Evolutionary conservation across 495 filamentous ascomycete species (phyloP).

Genomic region (Emericellopsis terricola): DNA sequence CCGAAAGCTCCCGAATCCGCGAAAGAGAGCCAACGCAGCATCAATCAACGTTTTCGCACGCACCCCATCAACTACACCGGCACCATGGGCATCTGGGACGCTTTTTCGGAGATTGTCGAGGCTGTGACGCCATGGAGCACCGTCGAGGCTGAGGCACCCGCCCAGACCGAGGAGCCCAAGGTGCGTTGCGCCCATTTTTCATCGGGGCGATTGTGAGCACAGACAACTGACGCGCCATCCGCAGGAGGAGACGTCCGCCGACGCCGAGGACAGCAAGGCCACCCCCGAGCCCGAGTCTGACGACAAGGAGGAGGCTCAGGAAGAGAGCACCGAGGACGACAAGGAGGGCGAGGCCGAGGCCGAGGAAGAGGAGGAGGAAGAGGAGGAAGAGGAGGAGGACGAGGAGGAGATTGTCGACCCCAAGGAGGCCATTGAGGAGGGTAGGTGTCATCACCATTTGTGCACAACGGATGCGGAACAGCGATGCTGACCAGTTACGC

Average conservation of each 20-base stretch:
- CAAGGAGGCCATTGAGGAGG: constrained; percentile 79
- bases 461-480: neutral
- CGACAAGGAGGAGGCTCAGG: constrained; percentile 30
- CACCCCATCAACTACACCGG: constrained; percentile 9
- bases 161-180: constrained; percentile 14
- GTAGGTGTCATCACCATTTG: constrained; percentile 49
- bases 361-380: constrained; percentile 31
- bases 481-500: constrained; percentile 3
- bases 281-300: constrained; percentile 29
- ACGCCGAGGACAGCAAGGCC: constrained; percentile 11
- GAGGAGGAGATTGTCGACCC: constrained; percentile 79
- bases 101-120: constrained; percentile 32
- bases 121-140: constrained; percentile 35
- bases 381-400: constrained; percentile 72
- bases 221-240: too few species aligned
- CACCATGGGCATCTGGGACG: constrained; percentile 40
- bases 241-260: constrained; percentile 7
- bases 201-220: too few species aligned
- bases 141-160: constrained; percentile 36
- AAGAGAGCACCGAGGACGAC: constrained; percentile 27
- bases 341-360: constrained; percentile 29
- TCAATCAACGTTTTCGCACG: constrained; percentile 14
- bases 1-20: constrained; percentile 3
- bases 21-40: neutral
- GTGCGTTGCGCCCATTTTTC: too few species aligned